Conservation (phyloP, 1,284 basidiomycete species). For the Xerocomus subilludens region DNA sequence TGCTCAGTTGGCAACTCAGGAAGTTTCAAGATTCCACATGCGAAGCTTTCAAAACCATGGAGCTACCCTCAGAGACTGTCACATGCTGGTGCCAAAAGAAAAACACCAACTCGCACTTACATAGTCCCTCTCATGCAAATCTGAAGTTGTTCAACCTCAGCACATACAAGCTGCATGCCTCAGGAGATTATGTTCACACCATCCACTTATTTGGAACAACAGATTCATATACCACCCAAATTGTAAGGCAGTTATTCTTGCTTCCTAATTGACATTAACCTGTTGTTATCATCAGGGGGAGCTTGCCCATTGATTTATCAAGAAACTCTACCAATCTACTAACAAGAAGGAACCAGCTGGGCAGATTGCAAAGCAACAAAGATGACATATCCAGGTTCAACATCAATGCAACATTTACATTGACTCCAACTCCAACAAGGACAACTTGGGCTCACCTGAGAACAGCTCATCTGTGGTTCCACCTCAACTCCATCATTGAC, state of each 20-base stretch:
- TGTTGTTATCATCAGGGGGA: slow-evolving; percentile 18
- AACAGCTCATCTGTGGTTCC: not conserved
- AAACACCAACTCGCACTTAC: too few species aligned
- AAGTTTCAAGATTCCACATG: slow-evolving; percentile 29
- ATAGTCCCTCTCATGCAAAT: too few species aligned
- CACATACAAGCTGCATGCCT: slow-evolving; percentile 14
- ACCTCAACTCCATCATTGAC: slow-evolving; percentile 16
- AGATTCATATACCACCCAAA: not conserved
- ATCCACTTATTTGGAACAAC: slow-evolving; percentile 7
- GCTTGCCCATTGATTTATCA: slow-evolving; percentile 27
- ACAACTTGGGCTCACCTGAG: too few species aligned
- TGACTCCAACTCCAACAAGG: too few species aligned
- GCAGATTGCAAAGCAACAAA: slow-evolving; percentile 24
- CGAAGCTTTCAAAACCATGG: not conserved
- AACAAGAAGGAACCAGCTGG: slow-evolving; percentile 22
- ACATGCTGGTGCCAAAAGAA: too few species aligned
- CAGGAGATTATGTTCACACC: slow-evolving; percentile 1
- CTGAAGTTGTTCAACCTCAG: slow-evolving; percentile 38
- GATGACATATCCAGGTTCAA: too few species aligned
- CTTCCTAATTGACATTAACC: too few species aligned
- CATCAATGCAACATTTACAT: too few species aligned
- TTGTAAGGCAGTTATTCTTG: not conserved
- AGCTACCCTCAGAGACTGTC: too few species aligned
- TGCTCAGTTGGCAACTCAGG: slow-evolving; percentile 10
- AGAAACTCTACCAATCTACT: slow-evolving; percentile 32